phyloP scores from a whole-genome alignment of 495 filamentous ascomycete genomes.

The Lophiostoma macrostomum region DNA sequence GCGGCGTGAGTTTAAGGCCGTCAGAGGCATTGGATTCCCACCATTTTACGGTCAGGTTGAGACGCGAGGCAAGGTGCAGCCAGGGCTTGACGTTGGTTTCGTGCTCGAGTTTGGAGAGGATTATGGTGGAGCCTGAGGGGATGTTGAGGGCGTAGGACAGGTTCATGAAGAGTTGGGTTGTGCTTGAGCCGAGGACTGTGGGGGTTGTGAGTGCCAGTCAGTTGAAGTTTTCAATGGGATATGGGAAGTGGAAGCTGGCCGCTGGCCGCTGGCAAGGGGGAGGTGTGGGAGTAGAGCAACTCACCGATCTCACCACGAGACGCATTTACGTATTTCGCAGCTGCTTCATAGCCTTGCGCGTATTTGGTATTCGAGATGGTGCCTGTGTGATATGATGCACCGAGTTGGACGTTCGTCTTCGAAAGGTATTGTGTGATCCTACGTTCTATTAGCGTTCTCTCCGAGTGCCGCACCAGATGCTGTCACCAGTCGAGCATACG shows the following conservation, averaged over 20 bases:
- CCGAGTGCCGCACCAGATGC: too few relatives aligned
- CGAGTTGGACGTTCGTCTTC: slow-evolving; percentile 69
- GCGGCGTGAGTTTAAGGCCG: slow-evolving; percentile 53
- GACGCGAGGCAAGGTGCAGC: slow-evolving; percentile 57
- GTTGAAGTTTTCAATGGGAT: not conserved
- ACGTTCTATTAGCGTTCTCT: not conserved
- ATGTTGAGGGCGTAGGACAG: slow-evolving; percentile 60
- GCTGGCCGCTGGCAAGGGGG: not conserved
- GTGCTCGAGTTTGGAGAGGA: slow-evolving; percentile 67
- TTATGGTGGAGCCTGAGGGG: slow-evolving; percentile 57
- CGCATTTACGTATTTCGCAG: slow-evolving; percentile 67
- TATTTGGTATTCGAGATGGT: slow-evolving; percentile 55
- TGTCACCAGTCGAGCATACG: slow-evolving; percentile 44
- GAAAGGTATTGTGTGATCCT: slow-evolving; percentile 64
- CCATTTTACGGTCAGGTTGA: slow-evolving; percentile 62
- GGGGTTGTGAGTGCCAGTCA: not conserved
- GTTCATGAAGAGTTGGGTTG: slow-evolving; percentile 72
- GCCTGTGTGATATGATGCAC: slow-evolving; percentile 59
- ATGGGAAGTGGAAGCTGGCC: too few relatives aligned
- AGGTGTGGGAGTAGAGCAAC: not conserved
- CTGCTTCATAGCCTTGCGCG: slow-evolving; percentile 54
- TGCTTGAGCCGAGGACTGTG: slow-evolving; percentile 61
- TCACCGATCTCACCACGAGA: slow-evolving; percentile 57
- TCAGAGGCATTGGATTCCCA: slow-evolving; percentile 51
- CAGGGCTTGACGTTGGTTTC: slow-evolving; percentile 70